A percentile compares a stretch with the other conserved stretches of the same genome.
Evolutionary conservation across 2,329 filamentous ascomycete genomes (phyloP).

Genomic region (Gremmenia infestans): DNA sequence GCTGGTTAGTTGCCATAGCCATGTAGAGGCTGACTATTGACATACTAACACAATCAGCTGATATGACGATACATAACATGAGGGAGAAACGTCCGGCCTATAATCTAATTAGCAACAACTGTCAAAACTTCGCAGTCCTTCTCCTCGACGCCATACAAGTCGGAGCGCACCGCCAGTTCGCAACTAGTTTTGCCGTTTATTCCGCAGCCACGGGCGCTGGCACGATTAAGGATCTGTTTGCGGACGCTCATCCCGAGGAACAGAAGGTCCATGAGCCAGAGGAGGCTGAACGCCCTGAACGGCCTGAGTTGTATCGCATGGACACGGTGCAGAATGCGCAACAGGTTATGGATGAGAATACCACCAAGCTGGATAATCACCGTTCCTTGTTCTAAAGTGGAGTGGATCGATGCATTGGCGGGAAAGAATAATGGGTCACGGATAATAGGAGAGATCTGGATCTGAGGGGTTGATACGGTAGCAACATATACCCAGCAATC

Average conservation of each 20-base stretch:
- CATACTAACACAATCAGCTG: slow-evolving; percentile 33
- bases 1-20: slow-evolving; percentile 35
- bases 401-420: too few species aligned
- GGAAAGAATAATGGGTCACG: too few species aligned
- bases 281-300: slow-evolving; percentile 13
- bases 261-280: slow-evolving; percentile 30
- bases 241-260: slow-evolving; percentile 31
- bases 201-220: slow-evolving; percentile 45
- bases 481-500: too few species aligned
- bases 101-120: slow-evolving; percentile 57
- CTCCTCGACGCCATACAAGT: slow-evolving; percentile 51
- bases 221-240: slow-evolving; percentile 48
- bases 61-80: slow-evolving; percentile 50
- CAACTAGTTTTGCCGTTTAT: slow-evolving; percentile 49
- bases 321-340: slow-evolving; percentile 45
- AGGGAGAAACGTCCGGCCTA: slow-evolving; percentile 45
- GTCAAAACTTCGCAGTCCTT: slow-evolving; percentile 50
- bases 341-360: slow-evolving; percentile 50
- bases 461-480: too few species aligned
- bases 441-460: too few species aligned
- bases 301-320: slow-evolving; percentile 25
- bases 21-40: neutral
- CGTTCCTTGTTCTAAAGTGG: slow-evolving; percentile 1
- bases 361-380: slow-evolving; percentile 42
- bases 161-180: slow-evolving; percentile 46